Conservation (phyloP, 164 flowering plant genomes). For the Hamamelis virginiana region DNA sequence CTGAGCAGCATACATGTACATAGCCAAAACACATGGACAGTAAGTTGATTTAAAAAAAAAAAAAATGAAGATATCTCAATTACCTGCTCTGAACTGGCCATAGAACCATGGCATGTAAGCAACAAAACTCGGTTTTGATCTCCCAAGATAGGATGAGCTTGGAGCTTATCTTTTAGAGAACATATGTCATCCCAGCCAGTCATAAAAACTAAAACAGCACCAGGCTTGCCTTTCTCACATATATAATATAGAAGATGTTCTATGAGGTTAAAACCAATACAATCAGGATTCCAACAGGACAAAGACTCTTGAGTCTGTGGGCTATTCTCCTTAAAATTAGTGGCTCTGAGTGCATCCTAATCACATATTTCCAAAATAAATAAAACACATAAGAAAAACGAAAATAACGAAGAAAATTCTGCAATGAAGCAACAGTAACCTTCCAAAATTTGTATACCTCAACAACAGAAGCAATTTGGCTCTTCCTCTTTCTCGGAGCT, state of each 20-base stretch:
- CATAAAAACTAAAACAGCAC: conserved; percentile 94
- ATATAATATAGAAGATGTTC: conserved; percentile 74
- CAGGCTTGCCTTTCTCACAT: conserved; percentile 75
- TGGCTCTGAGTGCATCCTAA: conserved; percentile 76
- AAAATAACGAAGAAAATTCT: not conserved
- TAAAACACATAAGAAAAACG: not conserved
- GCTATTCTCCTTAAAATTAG: conserved; percentile 62
- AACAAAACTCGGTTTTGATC: conserved; percentile 73
- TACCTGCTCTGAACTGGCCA: conserved; percentile 99
- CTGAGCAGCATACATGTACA: not conserved
- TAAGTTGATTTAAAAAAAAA: not conserved
- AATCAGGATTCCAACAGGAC: conserved; percentile 94
- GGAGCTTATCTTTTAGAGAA: conserved; percentile 84
- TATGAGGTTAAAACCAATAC: conserved; percentile 85
- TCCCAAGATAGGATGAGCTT: conserved; percentile 69
- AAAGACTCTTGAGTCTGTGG: conserved; percentile 67
- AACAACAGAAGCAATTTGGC: conserved; percentile 84
- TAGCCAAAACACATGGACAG: not conserved
- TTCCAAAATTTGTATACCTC: conserved; percentile 50
- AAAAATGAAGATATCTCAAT: not conserved
- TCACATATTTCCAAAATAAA: conserved; percentile 7
- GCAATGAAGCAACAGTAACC: not conserved
- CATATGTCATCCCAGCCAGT: conserved; percentile 99
- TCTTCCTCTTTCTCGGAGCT: conserved; percentile 81
- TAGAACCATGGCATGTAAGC: conserved; percentile 96